Conservation (phyloP, 768 basidiomycete genomes). For the Pulveroboletus sp. region DNA sequence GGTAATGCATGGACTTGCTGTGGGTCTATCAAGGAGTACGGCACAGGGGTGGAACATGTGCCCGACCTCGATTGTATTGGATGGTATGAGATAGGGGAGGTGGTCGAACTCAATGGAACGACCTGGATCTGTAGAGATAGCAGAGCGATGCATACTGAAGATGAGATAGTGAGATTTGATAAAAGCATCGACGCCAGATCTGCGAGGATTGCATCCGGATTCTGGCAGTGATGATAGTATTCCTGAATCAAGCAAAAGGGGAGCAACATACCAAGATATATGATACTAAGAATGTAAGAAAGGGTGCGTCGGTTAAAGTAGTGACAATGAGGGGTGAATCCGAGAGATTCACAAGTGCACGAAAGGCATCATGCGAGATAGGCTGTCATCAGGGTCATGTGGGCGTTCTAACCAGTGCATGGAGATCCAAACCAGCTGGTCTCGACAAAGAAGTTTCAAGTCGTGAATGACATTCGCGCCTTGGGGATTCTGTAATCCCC, state of each 20-base stretch:
- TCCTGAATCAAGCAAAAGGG: slow-evolving; percentile 1
- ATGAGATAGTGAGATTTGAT: slow-evolving; percentile 84
- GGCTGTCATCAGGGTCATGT: slow-evolving; percentile 43
- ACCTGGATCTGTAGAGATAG: slow-evolving; percentile 64
- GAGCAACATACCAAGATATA: slow-evolving; percentile 76
- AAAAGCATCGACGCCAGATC: slow-evolving; percentile 97
- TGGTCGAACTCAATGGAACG: slow-evolving; percentile 38
- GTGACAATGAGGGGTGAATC: slow-evolving; percentile 69
- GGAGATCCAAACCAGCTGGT: slow-evolving; percentile 62
- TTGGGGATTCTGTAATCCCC: slow-evolving; percentile 52
- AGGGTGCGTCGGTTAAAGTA: slow-evolving; percentile 64
- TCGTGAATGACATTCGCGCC: slow-evolving; percentile 73
- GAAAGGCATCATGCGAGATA: slow-evolving; percentile 91
- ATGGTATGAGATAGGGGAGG: slow-evolving; percentile 54
- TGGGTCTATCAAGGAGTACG: slow-evolving; percentile 55
- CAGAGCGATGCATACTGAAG: slow-evolving; percentile 59
- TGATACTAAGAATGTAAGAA: slow-evolving; percentile 77
- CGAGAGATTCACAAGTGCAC: slow-evolving; percentile 89
- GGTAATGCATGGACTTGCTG: slow-evolving; percentile 63
- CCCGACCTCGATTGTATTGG: slow-evolving; percentile 75
- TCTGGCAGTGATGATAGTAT: slow-evolving; percentile 41
- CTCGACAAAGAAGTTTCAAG: slow-evolving; percentile 81
- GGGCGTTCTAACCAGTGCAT: slow-evolving; percentile 19
- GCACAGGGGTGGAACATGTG: slow-evolving; percentile 71
- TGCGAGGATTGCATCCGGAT: slow-evolving; percentile 84